These are phyloP conservation scores for Fusarium udum DNA, from an alignment of 2,329 filamentous ascomycete species.

Conservation along the genomic window DNA sequence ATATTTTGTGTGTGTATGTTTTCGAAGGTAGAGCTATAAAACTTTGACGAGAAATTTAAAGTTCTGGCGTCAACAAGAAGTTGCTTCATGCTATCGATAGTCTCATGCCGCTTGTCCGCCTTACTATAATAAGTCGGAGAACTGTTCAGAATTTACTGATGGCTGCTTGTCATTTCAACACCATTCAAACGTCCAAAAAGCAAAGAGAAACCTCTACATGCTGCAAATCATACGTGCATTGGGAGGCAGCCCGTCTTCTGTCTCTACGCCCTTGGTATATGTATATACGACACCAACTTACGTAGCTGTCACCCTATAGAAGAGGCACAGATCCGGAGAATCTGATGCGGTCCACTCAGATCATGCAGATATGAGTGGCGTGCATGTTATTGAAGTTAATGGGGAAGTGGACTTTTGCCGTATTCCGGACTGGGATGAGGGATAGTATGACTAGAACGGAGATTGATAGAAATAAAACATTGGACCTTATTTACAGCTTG, in stretches of 20 bases:
- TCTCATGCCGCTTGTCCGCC: background rate
- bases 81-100: background rate
- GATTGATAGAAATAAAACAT: background rate
- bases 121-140: accelerated
- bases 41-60: background rate
- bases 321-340: background rate
- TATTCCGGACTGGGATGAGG: background rate
- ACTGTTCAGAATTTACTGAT: accelerated
- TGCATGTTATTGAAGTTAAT: background rate
- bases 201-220: accelerated
- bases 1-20: accelerated
- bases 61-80: background rate
- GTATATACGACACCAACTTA: conserved; percentile 8
- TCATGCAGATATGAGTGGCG: background rate
- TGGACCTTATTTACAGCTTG: accelerated
- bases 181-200: accelerated
- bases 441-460: accelerated
- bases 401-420: background rate
- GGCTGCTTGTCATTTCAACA: background rate
- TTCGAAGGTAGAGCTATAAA: accelerated
- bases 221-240: background rate
- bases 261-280: background rate
- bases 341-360: background rate
- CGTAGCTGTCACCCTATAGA: background rate
- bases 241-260: background rate